A percentile compares a stretch with the other conserved stretches of the same genome.
Evolutionary conservation across 2,329 filamentous ascomycete species (phyloP).

Genomic region (Mycosphaerella arachidis): DNA sequence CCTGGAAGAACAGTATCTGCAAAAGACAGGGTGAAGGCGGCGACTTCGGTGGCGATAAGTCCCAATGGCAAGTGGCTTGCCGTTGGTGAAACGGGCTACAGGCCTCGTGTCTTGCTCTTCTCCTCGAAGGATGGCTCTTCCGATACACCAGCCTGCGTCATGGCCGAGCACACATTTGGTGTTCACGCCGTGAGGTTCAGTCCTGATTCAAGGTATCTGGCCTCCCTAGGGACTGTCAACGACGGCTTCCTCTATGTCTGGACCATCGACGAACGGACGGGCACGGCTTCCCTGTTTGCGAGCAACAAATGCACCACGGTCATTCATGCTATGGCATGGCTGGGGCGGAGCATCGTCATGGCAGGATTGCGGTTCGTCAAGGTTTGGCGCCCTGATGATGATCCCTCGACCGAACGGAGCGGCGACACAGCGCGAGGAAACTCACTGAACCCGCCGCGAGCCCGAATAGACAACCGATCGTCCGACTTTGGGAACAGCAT

Average conservation of each 20-base stretch:
- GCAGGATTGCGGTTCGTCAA: constrained; percentile 89
- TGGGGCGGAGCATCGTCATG: constrained; percentile 77
- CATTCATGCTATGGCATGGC: constrained; percentile 84
- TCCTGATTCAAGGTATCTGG: constrained; percentile 76
- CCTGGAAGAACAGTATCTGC: constrained; percentile 76
- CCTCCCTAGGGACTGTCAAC: constrained; percentile 81
- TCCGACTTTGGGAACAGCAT: constrained; percentile 34
- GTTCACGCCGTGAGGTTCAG: constrained; percentile 88
- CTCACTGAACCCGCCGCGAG: constrained; percentile 23
- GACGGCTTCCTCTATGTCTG: constrained; percentile 93
- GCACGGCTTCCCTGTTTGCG: constrained; percentile 70
- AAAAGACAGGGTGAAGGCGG: constrained; percentile 87
- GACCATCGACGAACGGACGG: constrained; percentile 77
- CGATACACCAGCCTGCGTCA: constrained; percentile 75
- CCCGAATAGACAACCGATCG: constrained; percentile 31
- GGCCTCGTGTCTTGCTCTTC: constrained; percentile 85
- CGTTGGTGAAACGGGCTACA: constrained; percentile 91
- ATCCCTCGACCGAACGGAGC: constrained; percentile 19
- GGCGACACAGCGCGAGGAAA: constrained; percentile 9
- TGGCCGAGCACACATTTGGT: constrained; percentile 86
- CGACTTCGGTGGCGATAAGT: constrained; percentile 84
- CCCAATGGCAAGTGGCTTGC: constrained; percentile 82
- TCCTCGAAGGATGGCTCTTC: constrained; percentile 70
- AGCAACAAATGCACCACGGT: constrained; percentile 91
- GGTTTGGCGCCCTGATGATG: constrained; percentile 80